Evolutionary conservation across 192 early-diverging fungal genomes (phyloP).

Genomic region (Coemansia reversa): DNA sequence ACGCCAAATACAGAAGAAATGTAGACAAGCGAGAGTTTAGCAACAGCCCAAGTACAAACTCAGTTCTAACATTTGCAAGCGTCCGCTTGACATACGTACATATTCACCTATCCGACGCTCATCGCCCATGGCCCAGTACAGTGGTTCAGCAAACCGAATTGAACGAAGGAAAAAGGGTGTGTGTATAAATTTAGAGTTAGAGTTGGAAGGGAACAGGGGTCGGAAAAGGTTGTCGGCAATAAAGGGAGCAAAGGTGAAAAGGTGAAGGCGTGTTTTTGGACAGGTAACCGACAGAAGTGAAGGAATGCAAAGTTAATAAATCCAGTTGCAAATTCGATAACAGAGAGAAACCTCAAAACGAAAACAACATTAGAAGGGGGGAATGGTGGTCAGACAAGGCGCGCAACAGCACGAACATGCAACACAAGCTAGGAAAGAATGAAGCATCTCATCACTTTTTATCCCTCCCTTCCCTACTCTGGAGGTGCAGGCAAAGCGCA

Average conservation of each 20-base stretch:
- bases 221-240: neutral
- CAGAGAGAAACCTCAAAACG: neutral
- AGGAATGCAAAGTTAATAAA: neutral
- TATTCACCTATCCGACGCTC: conserved; percentile 54
- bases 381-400: too few relatives aligned
- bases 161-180: neutral
- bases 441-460: neutral
- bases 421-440: neutral
- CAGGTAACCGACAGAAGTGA: neutral
- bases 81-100: conserved; percentile 24
- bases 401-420: neutral
- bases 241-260: neutral
- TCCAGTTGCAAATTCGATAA: neutral
- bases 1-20: neutral
- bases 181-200: neutral
- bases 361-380: neutral
- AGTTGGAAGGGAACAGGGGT: neutral
- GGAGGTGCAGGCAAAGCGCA: neutral
- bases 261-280: neutral
- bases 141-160: neutral
- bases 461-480: neutral
- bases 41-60: neutral
- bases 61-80: neutral
- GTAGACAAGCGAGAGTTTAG: neutral
- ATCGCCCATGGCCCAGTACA: conserved; percentile 25